Evolutionary conservation across 2,329 filamentous ascomycete genomes (phyloP), one percentile per base, ranked within the genome.

Genomic region (Venturia oleaginea): DNA sequence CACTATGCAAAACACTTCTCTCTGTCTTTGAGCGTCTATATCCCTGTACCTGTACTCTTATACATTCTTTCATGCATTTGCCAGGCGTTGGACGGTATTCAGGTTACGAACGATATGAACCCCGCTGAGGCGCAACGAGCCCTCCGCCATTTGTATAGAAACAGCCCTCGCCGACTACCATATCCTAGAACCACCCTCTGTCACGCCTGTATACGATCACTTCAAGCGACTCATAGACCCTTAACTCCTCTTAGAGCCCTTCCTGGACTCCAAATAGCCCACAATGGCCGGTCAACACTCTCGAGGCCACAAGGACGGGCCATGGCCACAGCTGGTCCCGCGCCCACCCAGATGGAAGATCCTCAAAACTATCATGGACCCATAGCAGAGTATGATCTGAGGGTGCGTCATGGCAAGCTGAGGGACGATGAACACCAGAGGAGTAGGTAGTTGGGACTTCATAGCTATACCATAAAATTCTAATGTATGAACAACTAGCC

Each of bases 391-490:
- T 99, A 99, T 75, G 89, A 97, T 74, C 81, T 83, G 66, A 85
- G 93, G 59, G 92, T 99, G 10, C 80, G 86, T 59, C 78, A 81
- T 54, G 91, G 92, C 13, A 80, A 84, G 60, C 75, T 99, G 68
- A 84, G 89, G 68, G 91, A 97, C 74, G 94, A 99, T 74, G 86
- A 91, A 68, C 90, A 97, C 76, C 94, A 99, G 76, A 82, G 94
- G 82, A 87, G 90, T 92, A 78, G 69, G 61, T 60, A 42, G 34
- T 11, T 17, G 32, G n/a, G 6, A 48, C 4, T n/a, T 15, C 38
- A 37, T 19, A 32, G 59, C 24, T 55, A 17, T 65, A 48, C 32
- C 42, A 27, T 13, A 46, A 42, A 65, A 17, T 37, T 22, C 30
- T 37, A 37, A 30, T 54, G n/a, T 64, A 67, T 63, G 62, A 34